Evolutionary conservation across 2,329 filamentous ascomycete species (phyloP).

Genomic region (Aspergillus floridensis): DNA sequence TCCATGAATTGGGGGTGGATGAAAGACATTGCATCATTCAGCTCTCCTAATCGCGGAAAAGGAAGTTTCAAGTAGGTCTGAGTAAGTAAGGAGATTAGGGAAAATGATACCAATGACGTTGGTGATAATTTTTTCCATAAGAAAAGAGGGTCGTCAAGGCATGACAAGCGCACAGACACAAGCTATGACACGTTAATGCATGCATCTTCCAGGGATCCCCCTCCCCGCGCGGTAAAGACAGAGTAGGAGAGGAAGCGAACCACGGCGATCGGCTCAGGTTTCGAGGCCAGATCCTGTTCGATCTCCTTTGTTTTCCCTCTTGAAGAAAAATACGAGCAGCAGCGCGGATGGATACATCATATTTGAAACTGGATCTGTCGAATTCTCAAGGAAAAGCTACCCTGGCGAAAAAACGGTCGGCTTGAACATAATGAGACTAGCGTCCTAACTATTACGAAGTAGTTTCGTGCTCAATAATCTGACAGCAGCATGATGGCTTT

Average conservation of each 20-base stretch:
- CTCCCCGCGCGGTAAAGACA: neutral
- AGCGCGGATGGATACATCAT: constrained; percentile 4
- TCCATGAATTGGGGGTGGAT: too few species aligned
- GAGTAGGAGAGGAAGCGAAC: neutral
- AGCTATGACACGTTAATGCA: neutral
- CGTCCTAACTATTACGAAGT: neutral
- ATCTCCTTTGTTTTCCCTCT: neutral
- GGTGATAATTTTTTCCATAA: neutral
- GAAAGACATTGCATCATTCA: neutral
- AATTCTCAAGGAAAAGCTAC: neutral
- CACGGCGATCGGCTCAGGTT: neutral
- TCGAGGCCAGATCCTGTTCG: neutral
- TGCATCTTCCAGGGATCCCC: neutral
- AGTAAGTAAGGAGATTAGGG: neutral
- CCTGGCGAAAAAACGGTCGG: constrained; percentile 8
- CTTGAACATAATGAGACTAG: constrained; percentile 7
- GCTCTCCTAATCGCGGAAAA: neutral
- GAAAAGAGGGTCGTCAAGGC: neutral
- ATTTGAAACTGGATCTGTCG: neutral
- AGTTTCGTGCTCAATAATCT: constrained; percentile 1
- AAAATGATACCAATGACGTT: neutral
- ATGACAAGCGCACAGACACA: neutral
- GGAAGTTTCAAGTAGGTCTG: too few species aligned
- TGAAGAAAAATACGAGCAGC: neutral
- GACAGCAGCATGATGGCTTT: neutral